A percentile compares a stretch with the other conserved stretches of the same genome.
These are phyloP conservation scores for Geosiphon pyriformis DNA, from an alignment of 192 early-diverging fungal genomes.

Conservation along the genomic window DNA sequence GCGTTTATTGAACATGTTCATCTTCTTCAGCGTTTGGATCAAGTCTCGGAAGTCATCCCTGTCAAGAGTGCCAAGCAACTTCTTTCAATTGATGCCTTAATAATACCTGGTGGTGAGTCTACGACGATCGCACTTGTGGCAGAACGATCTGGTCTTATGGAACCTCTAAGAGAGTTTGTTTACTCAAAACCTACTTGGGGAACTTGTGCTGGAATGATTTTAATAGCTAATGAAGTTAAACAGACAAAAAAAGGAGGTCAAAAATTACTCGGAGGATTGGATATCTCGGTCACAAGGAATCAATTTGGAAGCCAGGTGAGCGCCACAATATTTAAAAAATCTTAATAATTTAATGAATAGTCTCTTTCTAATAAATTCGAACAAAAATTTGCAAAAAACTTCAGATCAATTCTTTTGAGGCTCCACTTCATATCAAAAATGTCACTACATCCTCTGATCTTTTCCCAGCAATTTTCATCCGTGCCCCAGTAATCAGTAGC, in stretches of 20 bases:
- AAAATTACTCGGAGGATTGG: constrained; percentile 73
- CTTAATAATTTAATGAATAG: not conserved
- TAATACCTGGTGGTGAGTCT: constrained; percentile 94
- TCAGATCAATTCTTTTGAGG: constrained; percentile 78
- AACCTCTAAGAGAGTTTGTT: constrained; percentile 75
- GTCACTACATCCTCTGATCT: constrained; percentile 36
- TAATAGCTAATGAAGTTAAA: constrained; percentile 71
- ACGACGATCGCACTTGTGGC: constrained; percentile 92
- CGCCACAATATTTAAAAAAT: not conserved
- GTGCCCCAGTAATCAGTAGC: constrained; percentile 83
- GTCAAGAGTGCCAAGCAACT: constrained; percentile 74
- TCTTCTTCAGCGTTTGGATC: constrained; percentile 66
- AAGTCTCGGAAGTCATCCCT: constrained; percentile 46
- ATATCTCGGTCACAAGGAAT: constrained; percentile 84
- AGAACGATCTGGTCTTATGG: constrained; percentile 75
- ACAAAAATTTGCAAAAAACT: not conserved
- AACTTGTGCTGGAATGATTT: constrained; percentile 95
- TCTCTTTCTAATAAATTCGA: not conserved
- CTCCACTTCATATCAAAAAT: constrained; percentile 51
- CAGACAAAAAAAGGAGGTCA: constrained; percentile 84
- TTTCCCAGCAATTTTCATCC: constrained; percentile 83
- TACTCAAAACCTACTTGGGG: constrained; percentile 80
- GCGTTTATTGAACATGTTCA: constrained; percentile 91
- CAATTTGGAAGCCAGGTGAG: constrained; percentile 82
- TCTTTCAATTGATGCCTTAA: constrained; percentile 71